Evolutionary conservation across 177 flowering plant species (phyloP).

Genomic region (Vitis hybrid): DNA sequence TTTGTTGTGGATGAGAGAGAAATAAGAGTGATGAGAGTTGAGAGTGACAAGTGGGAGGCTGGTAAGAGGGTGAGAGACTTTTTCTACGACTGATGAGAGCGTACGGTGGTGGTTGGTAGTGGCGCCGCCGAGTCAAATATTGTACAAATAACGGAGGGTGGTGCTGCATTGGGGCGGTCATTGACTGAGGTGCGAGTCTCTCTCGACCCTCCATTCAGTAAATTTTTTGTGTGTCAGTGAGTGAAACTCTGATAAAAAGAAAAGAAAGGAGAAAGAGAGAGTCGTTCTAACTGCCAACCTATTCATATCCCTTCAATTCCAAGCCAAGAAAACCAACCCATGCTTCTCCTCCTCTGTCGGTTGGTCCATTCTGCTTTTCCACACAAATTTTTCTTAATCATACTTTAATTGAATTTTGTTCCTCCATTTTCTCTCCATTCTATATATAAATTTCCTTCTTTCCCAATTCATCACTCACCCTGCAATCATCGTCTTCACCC

Average conservation of each 20-base stretch:
- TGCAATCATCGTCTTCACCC: too few relatives aligned
- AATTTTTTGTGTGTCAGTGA: constrained; percentile 14
- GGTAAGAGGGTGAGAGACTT: constrained; percentile 40
- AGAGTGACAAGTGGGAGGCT: constrained; percentile 61
- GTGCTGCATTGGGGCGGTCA: constrained; percentile 7
- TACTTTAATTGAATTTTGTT: neutral
- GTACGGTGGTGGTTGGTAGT: constrained; percentile 38
- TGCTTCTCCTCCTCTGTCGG: constrained; percentile 47
- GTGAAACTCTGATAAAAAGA: constrained; percentile 23
- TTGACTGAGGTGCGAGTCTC: constrained; percentile 18
- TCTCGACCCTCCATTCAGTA: constrained; percentile 15
- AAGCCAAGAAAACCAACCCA: constrained; percentile 54
- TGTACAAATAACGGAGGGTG: constrained; percentile 5
- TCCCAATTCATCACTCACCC: too few relatives aligned
- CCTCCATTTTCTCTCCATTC: too few relatives aligned
- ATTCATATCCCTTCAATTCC: constrained; percentile 72
- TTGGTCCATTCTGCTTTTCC: constrained; percentile 36
- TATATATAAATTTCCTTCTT: too few relatives aligned
- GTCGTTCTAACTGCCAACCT: constrained; percentile 42
- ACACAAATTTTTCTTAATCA: constrained; percentile 8
- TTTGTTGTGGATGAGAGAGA: constrained; percentile 38
- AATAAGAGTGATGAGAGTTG: constrained; percentile 12
- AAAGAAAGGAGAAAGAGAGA: constrained; percentile 16
- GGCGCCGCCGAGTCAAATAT: constrained; percentile 42
- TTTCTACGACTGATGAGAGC: constrained; percentile 30